Percentiles rank a stretch among this genome's conserved stretches.
These are phyloP conservation scores for Flaveria brownii DNA, from an alignment of 129 eudicot species.

Conservation along the genomic window DNA sequence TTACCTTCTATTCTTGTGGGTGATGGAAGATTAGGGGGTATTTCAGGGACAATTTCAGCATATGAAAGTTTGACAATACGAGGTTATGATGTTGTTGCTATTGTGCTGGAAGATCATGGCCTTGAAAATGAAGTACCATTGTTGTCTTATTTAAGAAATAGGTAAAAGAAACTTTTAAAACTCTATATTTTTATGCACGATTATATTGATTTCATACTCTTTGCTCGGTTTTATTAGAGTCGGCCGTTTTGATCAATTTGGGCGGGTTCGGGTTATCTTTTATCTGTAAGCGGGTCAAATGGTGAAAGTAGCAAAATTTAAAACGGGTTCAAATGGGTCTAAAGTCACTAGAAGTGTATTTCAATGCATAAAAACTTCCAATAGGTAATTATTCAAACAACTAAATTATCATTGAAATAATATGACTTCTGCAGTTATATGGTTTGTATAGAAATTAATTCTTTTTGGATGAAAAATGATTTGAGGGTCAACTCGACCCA, in stretches of 20 bases:
- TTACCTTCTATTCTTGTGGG: slow-evolving; percentile 91
- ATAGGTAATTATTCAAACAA: not conserved
- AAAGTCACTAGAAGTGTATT: not conserved
- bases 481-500: not conserved
- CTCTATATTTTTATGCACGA: slow-evolving; percentile 2
- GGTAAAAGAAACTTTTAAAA: slow-evolving; percentile 40
- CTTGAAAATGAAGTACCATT: slow-evolving; percentile 76
- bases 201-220: not conserved
- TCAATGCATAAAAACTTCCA: not conserved
- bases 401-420: not conserved
- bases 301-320: not conserved
- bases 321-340: not conserved
- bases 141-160: slow-evolving; percentile 60
- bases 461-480: not conserved
- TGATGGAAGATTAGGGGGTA: slow-evolving; percentile 96
- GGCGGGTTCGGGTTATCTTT: not conserved
- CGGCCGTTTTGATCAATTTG: not conserved
- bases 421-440: not conserved
- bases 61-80: slow-evolving; percentile 84
- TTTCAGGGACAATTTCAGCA: slow-evolving; percentile 90
- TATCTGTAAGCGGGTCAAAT: slow-evolving; percentile 1
- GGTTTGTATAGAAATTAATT: not conserved
- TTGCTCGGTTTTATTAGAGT: not conserved
- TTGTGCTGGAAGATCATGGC: slow-evolving; percentile 82
- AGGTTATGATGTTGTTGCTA: slow-evolving; percentile 92